These are phyloP conservation scores for Theobroma grandiflorum DNA, from an alignment of 441 rosid species.

Conservation along the genomic window DNA sequence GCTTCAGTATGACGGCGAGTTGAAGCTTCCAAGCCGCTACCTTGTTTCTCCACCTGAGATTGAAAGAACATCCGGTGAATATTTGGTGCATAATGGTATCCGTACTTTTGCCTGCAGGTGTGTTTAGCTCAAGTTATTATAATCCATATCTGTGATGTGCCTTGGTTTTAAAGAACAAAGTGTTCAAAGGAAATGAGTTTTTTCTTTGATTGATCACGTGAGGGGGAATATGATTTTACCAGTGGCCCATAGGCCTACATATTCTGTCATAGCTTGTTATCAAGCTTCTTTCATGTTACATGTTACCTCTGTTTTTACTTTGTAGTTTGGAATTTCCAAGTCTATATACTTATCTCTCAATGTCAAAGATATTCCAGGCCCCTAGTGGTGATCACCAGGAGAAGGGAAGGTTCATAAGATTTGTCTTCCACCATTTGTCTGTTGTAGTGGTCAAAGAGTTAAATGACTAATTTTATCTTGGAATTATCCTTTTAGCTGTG, in stretches of 20 bases:
- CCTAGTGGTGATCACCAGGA: background rate
- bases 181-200: too few species aligned
- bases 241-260: background rate
- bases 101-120: slow-evolving; percentile 99
- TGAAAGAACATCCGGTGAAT: slow-evolving; percentile 98
- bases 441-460: background rate
- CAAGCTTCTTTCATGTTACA: background rate
- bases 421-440: background rate
- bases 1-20: slow-evolving; percentile 98
- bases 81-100: slow-evolving; percentile 82
- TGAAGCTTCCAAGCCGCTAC: slow-evolving; percentile 86
- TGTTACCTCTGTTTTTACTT: background rate
- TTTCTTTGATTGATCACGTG: background rate
- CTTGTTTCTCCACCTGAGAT: slow-evolving; percentile 98
- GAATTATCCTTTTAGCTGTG: background rate
- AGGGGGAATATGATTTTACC: background rate
- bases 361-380: background rate
- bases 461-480: background rate
- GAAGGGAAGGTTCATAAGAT: background rate
- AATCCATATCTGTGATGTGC: background rate
- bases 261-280: background rate
- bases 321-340: background rate
- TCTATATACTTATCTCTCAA: background rate
- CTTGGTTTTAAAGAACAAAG: background rate
- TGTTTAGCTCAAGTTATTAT: slow-evolving; percentile 19